Percentiles rank a stretch among this genome's conserved stretches.
Conservation (phyloP, 352 stramenopile genomes). For the Phytophthora megakarya region DNA sequence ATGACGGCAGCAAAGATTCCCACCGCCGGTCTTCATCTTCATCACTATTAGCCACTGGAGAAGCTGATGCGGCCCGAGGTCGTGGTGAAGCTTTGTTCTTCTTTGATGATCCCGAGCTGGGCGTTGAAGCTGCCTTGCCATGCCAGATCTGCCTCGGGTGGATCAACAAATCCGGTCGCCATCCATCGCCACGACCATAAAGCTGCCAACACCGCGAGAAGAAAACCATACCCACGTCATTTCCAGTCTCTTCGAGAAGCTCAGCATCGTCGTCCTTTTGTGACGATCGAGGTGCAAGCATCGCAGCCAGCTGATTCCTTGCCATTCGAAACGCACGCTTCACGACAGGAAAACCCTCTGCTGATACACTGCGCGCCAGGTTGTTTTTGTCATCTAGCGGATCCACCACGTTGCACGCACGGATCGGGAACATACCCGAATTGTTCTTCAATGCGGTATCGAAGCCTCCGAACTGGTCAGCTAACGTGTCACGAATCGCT, state of each 20-base stretch:
- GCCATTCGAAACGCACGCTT: constrained; percentile 70
- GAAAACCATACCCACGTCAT: constrained; percentile 49
- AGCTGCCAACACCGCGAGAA: constrained; percentile 65
- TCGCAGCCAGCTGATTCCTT: constrained; percentile 51
- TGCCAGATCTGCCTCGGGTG: constrained; percentile 82
- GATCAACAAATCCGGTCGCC: constrained; percentile 77
- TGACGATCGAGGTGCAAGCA: constrained; percentile 36
- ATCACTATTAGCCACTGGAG: constrained; percentile 23
- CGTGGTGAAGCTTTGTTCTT: constrained; percentile 25
- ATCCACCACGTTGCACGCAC: constrained; percentile 89
- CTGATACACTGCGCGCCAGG: constrained; percentile 77
- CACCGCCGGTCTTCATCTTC: constrained; percentile 41
- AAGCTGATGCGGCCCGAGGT: constrained; percentile 22
- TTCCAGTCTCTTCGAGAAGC: constrained; percentile 20
- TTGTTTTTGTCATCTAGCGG: constrained; percentile 90
- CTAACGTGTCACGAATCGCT: constrained; percentile 47
- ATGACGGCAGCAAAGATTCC: constrained; percentile 41
- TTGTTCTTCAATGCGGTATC: constrained; percentile 38
- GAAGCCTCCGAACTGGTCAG: constrained; percentile 66
- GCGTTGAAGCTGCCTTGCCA: constrained; percentile 31
- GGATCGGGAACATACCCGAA: constrained; percentile 64
- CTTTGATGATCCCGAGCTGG: constrained; percentile 25
- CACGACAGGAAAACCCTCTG: constrained; percentile 72
- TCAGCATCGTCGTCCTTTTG: constrained; percentile 28
- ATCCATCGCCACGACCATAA: constrained; percentile 76